Evolutionary conservation across 352 stramenopile species (phyloP), one percentile per base, ranked within the genome.

Genomic region (Globisporangium okanoganense): DNA sequence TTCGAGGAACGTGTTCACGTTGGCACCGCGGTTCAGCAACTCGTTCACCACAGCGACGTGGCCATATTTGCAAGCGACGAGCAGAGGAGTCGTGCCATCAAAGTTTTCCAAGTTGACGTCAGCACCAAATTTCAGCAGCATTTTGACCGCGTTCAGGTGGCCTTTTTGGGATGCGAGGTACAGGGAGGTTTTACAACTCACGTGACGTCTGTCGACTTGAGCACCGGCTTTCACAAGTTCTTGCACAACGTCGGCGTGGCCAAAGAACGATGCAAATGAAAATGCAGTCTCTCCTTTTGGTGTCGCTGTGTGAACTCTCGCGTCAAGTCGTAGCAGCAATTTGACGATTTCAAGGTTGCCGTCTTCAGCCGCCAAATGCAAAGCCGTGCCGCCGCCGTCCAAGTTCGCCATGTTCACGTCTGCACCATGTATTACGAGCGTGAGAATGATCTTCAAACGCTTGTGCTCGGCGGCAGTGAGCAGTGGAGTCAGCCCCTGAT

Each of bases 81-180:
- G 24, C 22, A 59, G 53, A 27, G 53, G 24, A 38, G 53, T 59
- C 13, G 13, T 20, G 13, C 33, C 56, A 10, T 56, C 18, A 1
- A 14, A 10, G 20, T 50, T 33, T 24, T 16, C 14, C 8, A 31
- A n/a, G 45, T 62, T 25, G 31, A 56, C 5, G 14, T 24, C 24
- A 3, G 35, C 56, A 2, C 45, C 43, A 27, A 6, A 38, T 16
- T 56, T 35, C 10, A 62, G n/a, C 18, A 62, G 43, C 24, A 62
- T 3, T 36, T 31, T 40, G 4, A 56, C 56, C 40, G 36, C 18
- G 9, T 40, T 25, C 3, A 27, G 14, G 16, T 51, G 10, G 10
- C 53, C 53, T 27, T 20, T 24, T 24, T 36, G 40, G 16, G 38
- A 45, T 18, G 53, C 53, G 13, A 33, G 36, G 9, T 27, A 49